These are phyloP conservation scores for Agaricus subrufescens DNA, from an alignment of 768 basidiomycete genomes.

Conservation along the genomic window DNA sequence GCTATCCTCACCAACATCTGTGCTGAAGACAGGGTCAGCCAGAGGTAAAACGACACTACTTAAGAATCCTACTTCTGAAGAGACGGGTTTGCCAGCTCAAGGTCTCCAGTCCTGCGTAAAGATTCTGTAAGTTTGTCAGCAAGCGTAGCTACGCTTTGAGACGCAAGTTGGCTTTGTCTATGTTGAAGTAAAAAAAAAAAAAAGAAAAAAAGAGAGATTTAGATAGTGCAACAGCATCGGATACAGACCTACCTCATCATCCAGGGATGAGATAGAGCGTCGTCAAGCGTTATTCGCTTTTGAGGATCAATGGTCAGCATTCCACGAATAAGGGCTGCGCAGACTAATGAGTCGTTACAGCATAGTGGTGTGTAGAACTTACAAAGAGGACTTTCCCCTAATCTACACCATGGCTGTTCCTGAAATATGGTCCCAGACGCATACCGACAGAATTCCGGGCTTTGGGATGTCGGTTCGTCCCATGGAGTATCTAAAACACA, in stretches of 20 bases:
- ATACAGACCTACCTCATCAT: slow-evolving; percentile 47
- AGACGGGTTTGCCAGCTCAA: slow-evolving; percentile 64
- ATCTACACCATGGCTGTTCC: slow-evolving; percentile 75
- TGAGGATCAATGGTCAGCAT: slow-evolving; percentile 70
- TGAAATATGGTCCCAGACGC: slow-evolving; percentile 67
- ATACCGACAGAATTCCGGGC: slow-evolving; percentile 78
- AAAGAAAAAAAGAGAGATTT: no score
- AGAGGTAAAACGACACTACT: neutral
- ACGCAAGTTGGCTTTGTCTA: slow-evolving; percentile 69
- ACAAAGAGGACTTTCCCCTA: slow-evolving; percentile 60
- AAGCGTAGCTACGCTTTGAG: slow-evolving; percentile 44
- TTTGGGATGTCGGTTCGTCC: slow-evolving; percentile 85
- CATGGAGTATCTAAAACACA: slow-evolving; percentile 75
- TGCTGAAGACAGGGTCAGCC: slow-evolving; percentile 10
- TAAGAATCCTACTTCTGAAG: slow-evolving; percentile 22
- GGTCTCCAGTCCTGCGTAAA: slow-evolving; percentile 66
- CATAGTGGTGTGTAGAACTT: slow-evolving; percentile 19
- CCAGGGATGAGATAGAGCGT: slow-evolving; percentile 62
- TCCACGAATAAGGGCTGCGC: slow-evolving; percentile 66
- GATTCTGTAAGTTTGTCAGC: slow-evolving; percentile 69
- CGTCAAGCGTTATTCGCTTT: slow-evolving; percentile 58
- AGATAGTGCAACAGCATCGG: neutral
- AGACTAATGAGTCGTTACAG: neutral
- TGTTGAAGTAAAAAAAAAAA: neutral
- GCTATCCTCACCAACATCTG: slow-evolving; percentile 44